phyloP scores from a whole-genome alignment of 805 yeast genomes.

The Barnettozyma salicaria region DNA sequence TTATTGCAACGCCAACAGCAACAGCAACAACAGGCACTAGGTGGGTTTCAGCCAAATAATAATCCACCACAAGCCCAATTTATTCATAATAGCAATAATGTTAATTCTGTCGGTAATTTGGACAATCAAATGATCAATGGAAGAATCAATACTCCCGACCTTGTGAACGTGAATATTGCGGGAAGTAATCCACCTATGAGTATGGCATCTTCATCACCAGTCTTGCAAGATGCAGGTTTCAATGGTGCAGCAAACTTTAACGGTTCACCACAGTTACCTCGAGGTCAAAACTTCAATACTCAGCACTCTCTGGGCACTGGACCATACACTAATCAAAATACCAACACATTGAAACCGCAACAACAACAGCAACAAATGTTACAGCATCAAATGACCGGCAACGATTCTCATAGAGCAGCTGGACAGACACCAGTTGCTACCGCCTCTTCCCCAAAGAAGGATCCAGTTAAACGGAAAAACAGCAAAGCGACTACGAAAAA shows the following conservation, averaged over 20 bases:
- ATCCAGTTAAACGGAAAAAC: conserved; percentile 13
- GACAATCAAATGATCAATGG: conserved; percentile 4
- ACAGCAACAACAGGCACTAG: conserved; percentile 9
- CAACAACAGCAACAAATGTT: conserved; percentile 5
- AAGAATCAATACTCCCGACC: conserved; percentile 11
- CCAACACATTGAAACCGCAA: neutral
- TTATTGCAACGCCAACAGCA: conserved; percentile 25
- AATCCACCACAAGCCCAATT: conserved; percentile 8
- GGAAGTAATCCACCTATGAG: neutral
- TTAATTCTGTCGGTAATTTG: conserved; percentile 1
- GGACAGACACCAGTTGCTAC: neutral
- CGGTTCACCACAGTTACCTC: conserved; percentile 13
- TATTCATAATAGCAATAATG: conserved; percentile 1
- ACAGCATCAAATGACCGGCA: neutral
- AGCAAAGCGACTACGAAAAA: conserved; percentile 13
- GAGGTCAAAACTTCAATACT: conserved; percentile 1
- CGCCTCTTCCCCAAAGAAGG: conserved; percentile 13
- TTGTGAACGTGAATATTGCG: conserved; percentile 1
- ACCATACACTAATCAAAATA: conserved; percentile 3
- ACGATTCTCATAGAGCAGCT: neutral
- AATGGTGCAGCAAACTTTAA: conserved; percentile 7
- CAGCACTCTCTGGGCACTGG: conserved; percentile 9
- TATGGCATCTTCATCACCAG: conserved; percentile 8
- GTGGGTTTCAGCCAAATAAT: conserved; percentile 2
- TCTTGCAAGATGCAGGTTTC: conserved; percentile 7